Evolutionary conservation across 805 yeast genomes (phyloP), one percentile per base, ranked within the genome.

Genomic region (Yamadazyma tumulicola): DNA sequence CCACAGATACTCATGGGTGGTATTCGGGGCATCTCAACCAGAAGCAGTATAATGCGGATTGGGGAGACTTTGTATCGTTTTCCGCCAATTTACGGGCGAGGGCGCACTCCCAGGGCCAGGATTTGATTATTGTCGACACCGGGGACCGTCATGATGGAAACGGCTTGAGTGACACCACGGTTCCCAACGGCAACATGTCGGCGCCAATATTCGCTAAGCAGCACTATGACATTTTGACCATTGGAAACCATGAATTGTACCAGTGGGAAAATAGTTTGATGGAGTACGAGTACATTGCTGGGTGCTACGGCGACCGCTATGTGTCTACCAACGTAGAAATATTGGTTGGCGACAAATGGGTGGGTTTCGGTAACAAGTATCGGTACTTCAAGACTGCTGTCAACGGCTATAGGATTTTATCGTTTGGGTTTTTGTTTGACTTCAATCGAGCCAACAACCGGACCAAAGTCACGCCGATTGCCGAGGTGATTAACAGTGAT

Each of bases 1-100:
- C 97, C 1, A 93, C 98, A 0, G 98, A 93, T 51, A 91, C 97
- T 2, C 98, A 93, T 57, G 97, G 93, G 1, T 93, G 98, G 98
- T 76, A 83, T 43, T 79, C 91, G 4, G 97, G 97, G 0, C 98
- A 91, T 61, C 48, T 77, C 25, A 79, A 80, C 45, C 97, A 89
- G 55, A 68, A 73, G 19, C 77, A 75, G 38, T 91, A 80, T 55
- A 73, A 81, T 24, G 93, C 85, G 4, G 85, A 89, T 54, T 91
- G 96, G 96, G 97, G 97, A 7, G 95, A 91, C 51, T 85, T 83
- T 40, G 52, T 84, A 3, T 78, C 89, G 0, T 89, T 91, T 52
- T 63, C 77, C 0, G 43, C 57, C 4, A 76, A 74, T 36, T 54
- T 89, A 47, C 63, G 66, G 21, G 42, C 50, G 0, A 47, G 51